Evolutionary conservation across 2,329 filamentous ascomycete genomes (phyloP), one percentile per base, ranked within the genome.

Genomic region (Claviceps purpurea): DNA sequence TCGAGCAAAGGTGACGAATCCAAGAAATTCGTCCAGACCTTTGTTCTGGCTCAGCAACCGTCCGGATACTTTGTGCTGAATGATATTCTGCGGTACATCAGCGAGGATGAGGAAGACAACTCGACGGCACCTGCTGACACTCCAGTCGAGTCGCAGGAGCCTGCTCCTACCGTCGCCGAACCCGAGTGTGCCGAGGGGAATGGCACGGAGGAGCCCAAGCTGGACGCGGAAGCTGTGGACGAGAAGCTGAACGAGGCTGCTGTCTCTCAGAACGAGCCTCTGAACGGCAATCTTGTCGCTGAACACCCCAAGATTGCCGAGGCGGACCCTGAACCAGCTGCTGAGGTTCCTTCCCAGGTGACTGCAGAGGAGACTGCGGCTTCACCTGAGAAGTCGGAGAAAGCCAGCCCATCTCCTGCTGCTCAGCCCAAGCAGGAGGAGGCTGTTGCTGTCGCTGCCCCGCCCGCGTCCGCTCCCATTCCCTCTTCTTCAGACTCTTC

Each of bases 21-120:
- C 63, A 90, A 87, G 75, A 96, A 96, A 70, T 98, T 98, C 65
- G 86, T 90, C 42, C 93, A 98, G 77, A 97, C 91, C 50, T 98
- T 98, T 62, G 88, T 98, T 56, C 86, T 98, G 56, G 93, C 93
- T 48, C 84, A 91, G 69, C 93, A 98, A 73, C 89, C 89, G 49
- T 95, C 91, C 53, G 93, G 93, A 57, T 98, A 97, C 76, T 98
- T 95, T 62, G 91, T 98, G 38, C 80, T 98, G 61, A 98, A 98
- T 70, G 93, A 98, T 65, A 95, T 98, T 67, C 89, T 97, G 74
- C 81, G 93, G 61, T 97, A 94, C 71, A 83, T 98, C 59, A 82
- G 85, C 58, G 88, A 93, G 56, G 87, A 91, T 61, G 78, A 78
- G 43, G 89, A 96, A 55, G 87, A 87, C 54, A 82, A 84, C 56